Evolutionary conservation across 148 eudicot genomes (phyloP).

Genomic region (Nepenthes gracilis): DNA sequence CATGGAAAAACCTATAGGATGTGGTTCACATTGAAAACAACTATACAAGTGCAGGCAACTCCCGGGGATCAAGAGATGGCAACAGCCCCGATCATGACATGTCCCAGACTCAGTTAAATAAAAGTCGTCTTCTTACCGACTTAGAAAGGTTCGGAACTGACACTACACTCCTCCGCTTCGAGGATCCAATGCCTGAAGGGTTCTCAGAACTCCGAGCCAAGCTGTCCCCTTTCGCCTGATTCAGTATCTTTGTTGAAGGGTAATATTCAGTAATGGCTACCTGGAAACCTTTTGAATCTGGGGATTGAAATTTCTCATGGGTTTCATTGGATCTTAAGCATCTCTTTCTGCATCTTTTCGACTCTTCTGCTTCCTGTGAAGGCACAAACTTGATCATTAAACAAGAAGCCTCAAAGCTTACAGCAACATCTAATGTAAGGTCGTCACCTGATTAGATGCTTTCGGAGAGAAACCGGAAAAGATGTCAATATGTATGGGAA

Average conservation of each 20-base stretch:
- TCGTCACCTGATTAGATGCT: too few relatives aligned
- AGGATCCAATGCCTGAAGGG: conserved; percentile 7
- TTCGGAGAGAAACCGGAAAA: too few relatives aligned
- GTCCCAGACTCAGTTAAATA: conserved; percentile 27
- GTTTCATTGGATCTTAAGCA: conserved; percentile 6
- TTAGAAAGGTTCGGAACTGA: conserved; percentile 42
- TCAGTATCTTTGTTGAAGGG: conserved; percentile 42
- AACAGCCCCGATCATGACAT: too few relatives aligned
- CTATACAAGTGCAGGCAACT: too few relatives aligned
- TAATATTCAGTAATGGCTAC: conserved; percentile 64
- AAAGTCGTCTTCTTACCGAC: conserved; percentile 71
- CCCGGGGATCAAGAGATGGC: too few relatives aligned
- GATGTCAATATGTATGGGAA: too few relatives aligned
- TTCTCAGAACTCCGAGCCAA: conserved; percentile 7
- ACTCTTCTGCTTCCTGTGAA: conserved; percentile 48
- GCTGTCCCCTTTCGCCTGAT: conserved; percentile 16
- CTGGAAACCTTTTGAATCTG: conserved; percentile 33
- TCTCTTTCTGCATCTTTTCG: conserved; percentile 30
- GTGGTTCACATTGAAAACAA: too few relatives aligned
- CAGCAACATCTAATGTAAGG: not conserved
- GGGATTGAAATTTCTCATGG: conserved; percentile 21
- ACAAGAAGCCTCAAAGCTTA: not conserved
- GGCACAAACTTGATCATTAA: not conserved
- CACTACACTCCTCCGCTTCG: conserved; percentile 29
- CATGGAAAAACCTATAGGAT: too few relatives aligned